Base-by-base conservation (phyloP, 148 eudicot species). In the Pouteria glomerata region DNA sequence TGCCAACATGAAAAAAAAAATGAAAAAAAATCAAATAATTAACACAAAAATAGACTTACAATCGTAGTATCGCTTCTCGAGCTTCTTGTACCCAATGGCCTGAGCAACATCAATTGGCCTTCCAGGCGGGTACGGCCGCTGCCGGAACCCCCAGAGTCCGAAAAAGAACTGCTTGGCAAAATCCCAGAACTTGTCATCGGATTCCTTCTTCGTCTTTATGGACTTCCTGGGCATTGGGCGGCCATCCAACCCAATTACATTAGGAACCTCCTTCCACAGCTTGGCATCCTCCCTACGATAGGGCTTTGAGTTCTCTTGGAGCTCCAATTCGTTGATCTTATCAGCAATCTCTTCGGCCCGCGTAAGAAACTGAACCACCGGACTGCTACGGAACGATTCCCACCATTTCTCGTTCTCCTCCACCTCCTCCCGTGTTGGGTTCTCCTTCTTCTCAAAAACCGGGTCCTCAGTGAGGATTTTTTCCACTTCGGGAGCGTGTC, bases 101-200 rank as follows among this genome's bases (percentile, higher is more conserved):
- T 93, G 98, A 62, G 98, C 84, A 72, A 77, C 89, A 86, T 93
- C 98, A 73, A 90, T 86, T 0, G 98, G 98, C 70, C 86, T 77
- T 2, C 93, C 90, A 0, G 98, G 89, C 1, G 98, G 98, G 53
- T 93, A 93, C 0, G 98, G 96, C 15, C 93, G 77, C 66, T 93
- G 98, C 45, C 82, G 47, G 63, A 88, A 93, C 12, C 98, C 96
- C 98, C 98, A 93, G 11, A 93, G 78, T 18, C 98, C 98, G 74
- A 93, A 93, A 53, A 90, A 87, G 81, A 93, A 93, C 82, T 93
- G 96, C 82, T 60, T 88, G 0, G 83, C 73, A 53, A 93, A 93
- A 85, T 93, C 98, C 98, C 98, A 93, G 62, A 93, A 93, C 78
- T 88, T 93, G 75, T 90, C 90, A 82, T 90, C 91, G 12, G 86